Evolutionary conservation across 495 filamentous ascomycete genomes (phyloP), one percentile per base, ranked within the genome.

Genomic region (Entonaema liquescens): DNA sequence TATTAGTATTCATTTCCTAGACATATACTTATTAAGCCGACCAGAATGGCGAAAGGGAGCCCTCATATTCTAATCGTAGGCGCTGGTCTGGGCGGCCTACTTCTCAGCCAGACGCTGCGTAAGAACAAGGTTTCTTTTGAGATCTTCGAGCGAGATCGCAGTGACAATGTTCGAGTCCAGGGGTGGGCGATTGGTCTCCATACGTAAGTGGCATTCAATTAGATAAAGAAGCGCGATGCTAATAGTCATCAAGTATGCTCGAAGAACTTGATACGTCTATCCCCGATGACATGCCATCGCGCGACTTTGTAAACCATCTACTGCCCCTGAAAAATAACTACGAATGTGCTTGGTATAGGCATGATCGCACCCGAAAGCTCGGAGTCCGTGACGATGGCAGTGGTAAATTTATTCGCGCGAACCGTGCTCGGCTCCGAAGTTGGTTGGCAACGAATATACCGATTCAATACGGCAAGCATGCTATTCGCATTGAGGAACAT

Each of bases 81-180:
- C 56, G 86, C 78, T 42, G 86, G 87, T 19, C 77, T 88, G 2
- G 83, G 83, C n/a, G 86, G 85, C 23, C 79, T 88, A 1, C 80
- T 82, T 15, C 80, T 88, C 1, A 85, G 84, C 5, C 85, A 89
- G 65, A 82, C 80, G n/a, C 79, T 89, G 2, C 79, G 82, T 38
- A 81, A 85, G 59, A 77, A 82, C 49, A 78, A 79, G 28, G 84
- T 88, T 31, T 81, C 83, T 4, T 84, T 85, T 73, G 81, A 82
- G 57, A 77, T 89, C 57, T 87, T 86, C 36, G 85, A 87, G 61
- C 75, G 79, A 9, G 78, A 81, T 62, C 72, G 70, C 26, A 80
- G 76, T 58, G 76, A 81, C 67, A 62, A 71, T 31, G 67, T 76
- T 40, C 68, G 79, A 36, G 73, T 78, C 15, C 65, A 71, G 40